Base-by-base conservation (phyloP, 768 basidiomycete species). In the Boletus patriciae region DNA sequence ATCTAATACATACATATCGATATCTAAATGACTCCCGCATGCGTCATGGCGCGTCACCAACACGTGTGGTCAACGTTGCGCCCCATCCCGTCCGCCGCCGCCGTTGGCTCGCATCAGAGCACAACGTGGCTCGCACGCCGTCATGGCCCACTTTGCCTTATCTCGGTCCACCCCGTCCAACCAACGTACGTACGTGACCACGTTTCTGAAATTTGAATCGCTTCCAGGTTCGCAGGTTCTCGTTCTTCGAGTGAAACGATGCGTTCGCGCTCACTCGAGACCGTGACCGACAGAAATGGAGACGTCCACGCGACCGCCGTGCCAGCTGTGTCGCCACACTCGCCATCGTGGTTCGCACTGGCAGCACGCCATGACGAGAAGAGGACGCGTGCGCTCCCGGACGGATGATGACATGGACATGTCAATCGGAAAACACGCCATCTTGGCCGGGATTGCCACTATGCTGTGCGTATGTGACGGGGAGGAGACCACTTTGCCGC, bases 61-160 rank as follows among this genome's bases (percentile, higher is more conserved):
- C 61, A 62, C 61, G 61, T 63, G 61, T 62, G 29, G 21, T 52
- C 55, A 62, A 60, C 61, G 62, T 63, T 52, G 61, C 9, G 11
- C 16, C 53, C 34, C 34, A 10, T 43, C 58, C 49, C 34, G 43
- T 51, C 27, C 29, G 29, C 56, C 43, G 34, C 55, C 34, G 15
- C 15, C 34, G 34, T 36, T 36, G 34, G 34, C 19, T 53, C 38
- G 51, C 38, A 33, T 41, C 29, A 53, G 29, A 53, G 13, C n/a
- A 34, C 52, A 55, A 55, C 49, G 51, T 54, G 31, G 21, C 18
- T 27, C 27, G 34, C 47, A 37, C 40, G 38, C 52, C 54, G 23
- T 54, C 53, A 25, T 36, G 34, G 34, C 34, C 11, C 31, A 31
- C 31, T 31, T 11, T 7, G 50, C 11, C 29, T 50, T 50, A 50